Evolutionary conservation across 2,329 filamentous ascomycete genomes (phyloP).

Genomic region (Stachybotrys elegans): DNA sequence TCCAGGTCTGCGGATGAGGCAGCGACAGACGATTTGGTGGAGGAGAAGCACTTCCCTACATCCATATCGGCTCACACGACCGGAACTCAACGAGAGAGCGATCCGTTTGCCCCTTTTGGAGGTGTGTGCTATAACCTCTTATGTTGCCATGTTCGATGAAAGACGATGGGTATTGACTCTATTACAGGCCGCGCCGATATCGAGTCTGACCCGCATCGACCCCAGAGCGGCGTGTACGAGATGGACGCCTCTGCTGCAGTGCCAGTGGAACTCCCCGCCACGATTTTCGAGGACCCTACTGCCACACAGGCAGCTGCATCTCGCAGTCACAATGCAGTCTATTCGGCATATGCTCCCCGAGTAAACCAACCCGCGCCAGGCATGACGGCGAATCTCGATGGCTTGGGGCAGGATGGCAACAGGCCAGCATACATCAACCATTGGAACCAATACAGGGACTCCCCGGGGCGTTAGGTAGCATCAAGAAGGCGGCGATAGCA

Average conservation of each 20-base stretch:
- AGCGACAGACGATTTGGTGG: slow-evolving; percentile 13
- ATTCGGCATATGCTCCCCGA: too few relatives aligned
- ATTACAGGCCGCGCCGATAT: slow-evolving; percentile 27
- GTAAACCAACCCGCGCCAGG: too few relatives aligned
- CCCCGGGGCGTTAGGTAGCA: too few relatives aligned
- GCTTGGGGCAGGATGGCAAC: slow-evolving; percentile 21
- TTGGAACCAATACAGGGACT: slow-evolving; percentile 32
- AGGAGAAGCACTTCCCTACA: slow-evolving; percentile 21
- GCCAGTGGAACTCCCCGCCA: slow-evolving; percentile 29
- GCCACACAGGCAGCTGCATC: too few relatives aligned
- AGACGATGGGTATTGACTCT: slow-evolving; percentile 10
- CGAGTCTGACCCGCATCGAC: slow-evolving; percentile 18
- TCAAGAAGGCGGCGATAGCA: too few relatives aligned
- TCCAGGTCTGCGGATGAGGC: slow-evolving; percentile 4
- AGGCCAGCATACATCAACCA: slow-evolving; percentile 29
- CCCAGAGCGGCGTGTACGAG: slow-evolving; percentile 26
- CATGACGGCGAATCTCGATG: slow-evolving; percentile 31
- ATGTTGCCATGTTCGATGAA: not conserved
- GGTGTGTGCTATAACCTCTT: slow-evolving; percentile 23
- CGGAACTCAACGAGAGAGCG: slow-evolving; percentile 17
- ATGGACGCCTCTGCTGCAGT: slow-evolving; percentile 29
- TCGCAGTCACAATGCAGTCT: too few relatives aligned
- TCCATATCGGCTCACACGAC: slow-evolving; percentile 20
- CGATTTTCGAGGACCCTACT: too few relatives aligned
- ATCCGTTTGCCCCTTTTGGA: slow-evolving; percentile 40